Evolutionary conservation across 805 yeast species (phyloP).

Genomic region (Lipomyces lipofer): DNA sequence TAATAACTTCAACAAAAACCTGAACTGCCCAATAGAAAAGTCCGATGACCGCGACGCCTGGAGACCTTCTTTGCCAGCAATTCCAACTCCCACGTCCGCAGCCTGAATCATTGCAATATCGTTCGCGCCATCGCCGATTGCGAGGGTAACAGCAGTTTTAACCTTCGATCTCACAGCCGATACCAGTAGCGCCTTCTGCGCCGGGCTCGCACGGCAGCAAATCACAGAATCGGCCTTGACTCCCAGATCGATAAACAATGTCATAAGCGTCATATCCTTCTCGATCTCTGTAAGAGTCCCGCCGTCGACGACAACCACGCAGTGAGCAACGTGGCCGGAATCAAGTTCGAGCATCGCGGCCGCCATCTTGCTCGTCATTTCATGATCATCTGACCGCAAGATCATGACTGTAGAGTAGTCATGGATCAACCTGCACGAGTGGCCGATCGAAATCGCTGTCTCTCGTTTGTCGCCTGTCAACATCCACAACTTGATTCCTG

Average conservation of each 20-base stretch:
- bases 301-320: constrained; percentile 96
- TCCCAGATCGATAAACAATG: constrained; percentile 80
- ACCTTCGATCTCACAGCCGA: constrained; percentile 70
- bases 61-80: constrained; percentile 94
- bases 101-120: constrained; percentile 99
- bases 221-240: constrained; percentile 86
- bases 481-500: constrained; percentile 98
- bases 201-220: constrained; percentile 95
- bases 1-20: constrained; percentile 75
- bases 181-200: constrained; percentile 93
- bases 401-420: constrained; percentile 88
- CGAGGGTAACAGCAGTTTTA: constrained; percentile 75
- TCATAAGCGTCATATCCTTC: constrained; percentile 65
- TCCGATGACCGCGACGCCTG: constrained; percentile 97
- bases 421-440: constrained; percentile 87
- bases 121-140: constrained; percentile 99
- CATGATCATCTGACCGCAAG: constrained; percentile 55
- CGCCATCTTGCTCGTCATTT: constrained; percentile 64
- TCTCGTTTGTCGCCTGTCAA: constrained; percentile 97
- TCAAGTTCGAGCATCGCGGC: constrained; percentile 74
- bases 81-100: constrained; percentile 97
- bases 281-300: constrained; percentile 74
- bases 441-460: constrained; percentile 96
- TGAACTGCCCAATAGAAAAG: constrained; percentile 91
- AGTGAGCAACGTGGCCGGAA: constrained; percentile 80